A percentile compares a stretch with the other conserved stretches of the same genome.
phyloP scores from a whole-genome alignment of 2,329 filamentous ascomycete species.

The Thelonectria blattea region DNA sequence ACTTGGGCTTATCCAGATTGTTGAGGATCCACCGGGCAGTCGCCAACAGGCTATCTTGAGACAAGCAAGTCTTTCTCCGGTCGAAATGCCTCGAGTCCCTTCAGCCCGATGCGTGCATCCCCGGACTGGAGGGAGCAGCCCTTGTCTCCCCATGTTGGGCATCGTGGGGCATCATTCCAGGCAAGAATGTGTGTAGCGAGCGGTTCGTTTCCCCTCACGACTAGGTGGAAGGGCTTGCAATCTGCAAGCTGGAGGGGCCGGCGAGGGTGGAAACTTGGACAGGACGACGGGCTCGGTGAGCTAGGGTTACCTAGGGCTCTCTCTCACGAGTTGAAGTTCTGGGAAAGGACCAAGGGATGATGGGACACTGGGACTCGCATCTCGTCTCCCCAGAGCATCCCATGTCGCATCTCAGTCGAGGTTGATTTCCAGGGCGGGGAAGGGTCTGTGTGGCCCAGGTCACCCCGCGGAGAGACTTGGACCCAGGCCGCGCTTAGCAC shows the following conservation, averaged over 20 bases:
- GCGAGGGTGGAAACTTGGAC: slow-evolving; percentile 11
- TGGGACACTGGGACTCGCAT: slow-evolving; percentile 20
- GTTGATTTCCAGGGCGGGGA: slow-evolving; percentile 26
- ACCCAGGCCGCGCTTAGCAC: slow-evolving; percentile 31
- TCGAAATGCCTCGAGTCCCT: slow-evolving; percentile 9
- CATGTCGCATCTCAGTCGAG: slow-evolving; percentile 15
- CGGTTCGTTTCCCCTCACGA: slow-evolving; percentile 26
- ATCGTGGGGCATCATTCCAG: slow-evolving; percentile 8
- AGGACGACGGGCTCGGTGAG: not conserved
- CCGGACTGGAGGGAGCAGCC: slow-evolving; percentile 5
- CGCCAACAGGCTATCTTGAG: slow-evolving; percentile 18
- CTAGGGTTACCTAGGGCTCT: not conserved
- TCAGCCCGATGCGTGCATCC: slow-evolving; percentile 23
- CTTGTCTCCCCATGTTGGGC: slow-evolving; percentile 1
- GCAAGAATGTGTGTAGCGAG: slow-evolving; percentile 15
- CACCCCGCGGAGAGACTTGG: slow-evolving; percentile 30
- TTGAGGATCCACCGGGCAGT: slow-evolving; percentile 31
- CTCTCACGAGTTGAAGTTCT: too few relatives aligned
- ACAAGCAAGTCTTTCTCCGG: not conserved
- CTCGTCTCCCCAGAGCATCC: slow-evolving; percentile 18
- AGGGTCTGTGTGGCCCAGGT: slow-evolving; percentile 33
- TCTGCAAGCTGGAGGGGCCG: slow-evolving; percentile 16
- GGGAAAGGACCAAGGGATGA: slow-evolving; percentile 14
- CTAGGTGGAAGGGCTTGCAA: too few relatives aligned
- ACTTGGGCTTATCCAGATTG: slow-evolving; percentile 24